Evolutionary conservation across 2,329 filamentous ascomycete species (phyloP).

Genomic region (Eutypa lata): DNA sequence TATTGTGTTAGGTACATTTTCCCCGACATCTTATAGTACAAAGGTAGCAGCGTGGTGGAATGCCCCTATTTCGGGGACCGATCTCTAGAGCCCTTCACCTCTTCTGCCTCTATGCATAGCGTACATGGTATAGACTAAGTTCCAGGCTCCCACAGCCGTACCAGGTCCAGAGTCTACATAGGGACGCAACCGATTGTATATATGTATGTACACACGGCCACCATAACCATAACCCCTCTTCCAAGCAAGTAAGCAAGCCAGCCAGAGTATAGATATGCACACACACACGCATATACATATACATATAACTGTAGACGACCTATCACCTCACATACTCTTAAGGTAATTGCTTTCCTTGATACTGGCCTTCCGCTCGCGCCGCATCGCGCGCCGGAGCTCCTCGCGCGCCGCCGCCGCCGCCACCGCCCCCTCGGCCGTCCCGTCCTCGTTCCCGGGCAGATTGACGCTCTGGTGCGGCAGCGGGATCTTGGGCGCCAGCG

Average conservation of each 20-base stretch:
- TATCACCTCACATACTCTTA: slow-evolving; percentile 75
- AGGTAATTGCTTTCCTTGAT: slow-evolving; percentile 88
- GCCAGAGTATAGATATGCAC: too few species aligned
- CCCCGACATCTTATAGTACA: neutral
- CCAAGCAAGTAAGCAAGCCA: too few species aligned
- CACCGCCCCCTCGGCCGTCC: slow-evolving; percentile 42
- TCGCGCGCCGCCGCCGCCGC: slow-evolving; percentile 50
- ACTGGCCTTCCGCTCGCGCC: slow-evolving; percentile 67
- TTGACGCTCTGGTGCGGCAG: slow-evolving; percentile 77
- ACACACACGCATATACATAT: too few species aligned
- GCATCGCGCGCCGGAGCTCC: slow-evolving; percentile 68
- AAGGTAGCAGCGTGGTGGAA: neutral
- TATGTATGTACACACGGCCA: too few species aligned
- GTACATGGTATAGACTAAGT: neutral
- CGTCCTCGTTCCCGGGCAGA: slow-evolving; percentile 52
- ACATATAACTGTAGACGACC: too few species aligned
- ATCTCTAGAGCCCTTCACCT: neutral
- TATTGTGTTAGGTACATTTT: neutral
- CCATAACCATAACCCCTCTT: too few species aligned
- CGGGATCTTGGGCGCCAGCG: slow-evolving; percentile 66
- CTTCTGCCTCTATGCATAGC: neutral
- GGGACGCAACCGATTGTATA: too few species aligned
- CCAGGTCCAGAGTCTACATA: too few species aligned
- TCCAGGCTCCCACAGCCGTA: too few species aligned
- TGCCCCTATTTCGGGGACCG: neutral